Evolutionary conservation across 106 monocot genomes (phyloP).

Genomic region (Acorus gramineus): DNA sequence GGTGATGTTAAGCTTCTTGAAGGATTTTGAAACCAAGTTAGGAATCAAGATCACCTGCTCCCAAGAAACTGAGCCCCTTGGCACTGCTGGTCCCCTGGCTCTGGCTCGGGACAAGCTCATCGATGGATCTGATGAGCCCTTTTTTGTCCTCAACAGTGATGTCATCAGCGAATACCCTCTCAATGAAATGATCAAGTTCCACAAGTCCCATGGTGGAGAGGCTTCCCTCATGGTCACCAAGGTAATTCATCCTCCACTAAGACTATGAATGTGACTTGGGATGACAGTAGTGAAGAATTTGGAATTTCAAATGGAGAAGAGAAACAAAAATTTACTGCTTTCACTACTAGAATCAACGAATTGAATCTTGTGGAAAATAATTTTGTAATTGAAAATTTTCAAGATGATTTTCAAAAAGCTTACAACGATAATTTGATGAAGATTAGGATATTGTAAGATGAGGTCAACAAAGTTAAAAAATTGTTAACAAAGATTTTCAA

Average conservation of each 20-base stretch:
- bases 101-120: conserved; percentile 32
- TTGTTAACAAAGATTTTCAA: too few relatives aligned
- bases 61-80: conserved; percentile 31
- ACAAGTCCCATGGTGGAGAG: conserved; percentile 53
- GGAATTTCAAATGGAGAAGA: too few relatives aligned
- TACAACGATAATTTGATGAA: too few relatives aligned
- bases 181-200: conserved; percentile 39
- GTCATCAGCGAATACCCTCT: conserved; percentile 69
- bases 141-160: conserved; percentile 67
- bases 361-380: too few relatives aligned
- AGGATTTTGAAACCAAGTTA: conserved; percentile 27
- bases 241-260: conserved; percentile 9
- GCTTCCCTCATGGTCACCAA: conserved; percentile 68
- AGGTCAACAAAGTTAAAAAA: too few relatives aligned
- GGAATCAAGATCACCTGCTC: conserved; percentile 35
- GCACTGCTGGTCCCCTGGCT: conserved; percentile 38
- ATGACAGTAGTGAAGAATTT: too few relatives aligned
- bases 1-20: conserved; percentile 36
- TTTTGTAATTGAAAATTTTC: too few relatives aligned
- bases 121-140: conserved; percentile 34
- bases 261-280: too few relatives aligned
- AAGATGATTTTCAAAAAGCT: too few relatives aligned
- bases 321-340: too few relatives aligned
- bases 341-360: too few relatives aligned
- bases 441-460: too few relatives aligned